These are phyloP conservation scores for Apostasia ramifera DNA, from an alignment of 106 monocot genomes.

Conservation along the genomic window DNA sequence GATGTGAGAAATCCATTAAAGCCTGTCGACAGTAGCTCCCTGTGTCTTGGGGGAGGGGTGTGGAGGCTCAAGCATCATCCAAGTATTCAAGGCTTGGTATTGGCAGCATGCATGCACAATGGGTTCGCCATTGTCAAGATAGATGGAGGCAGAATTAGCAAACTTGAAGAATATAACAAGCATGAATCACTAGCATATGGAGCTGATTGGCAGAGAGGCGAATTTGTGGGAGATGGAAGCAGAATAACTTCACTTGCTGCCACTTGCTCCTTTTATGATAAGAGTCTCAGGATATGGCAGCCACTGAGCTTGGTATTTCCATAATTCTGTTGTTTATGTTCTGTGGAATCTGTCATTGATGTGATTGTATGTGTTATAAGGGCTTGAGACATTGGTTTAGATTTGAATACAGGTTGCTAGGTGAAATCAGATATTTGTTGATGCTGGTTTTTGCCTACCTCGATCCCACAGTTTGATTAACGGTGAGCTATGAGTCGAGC, in stretches of 20 bases:
- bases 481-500: too few relatives aligned
- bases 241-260: constrained; percentile 38
- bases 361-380: too few relatives aligned
- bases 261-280: constrained; percentile 90
- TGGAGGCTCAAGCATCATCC: constrained; percentile 92
- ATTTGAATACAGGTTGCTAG: too few relatives aligned
- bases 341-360: too few relatives aligned
- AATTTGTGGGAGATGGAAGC: background rate
- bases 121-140: constrained; percentile 66
- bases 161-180: constrained; percentile 63
- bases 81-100: constrained; percentile 20
- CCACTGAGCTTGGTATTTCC: constrained; percentile 23
- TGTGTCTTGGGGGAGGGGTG: constrained; percentile 76
- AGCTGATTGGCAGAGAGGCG: constrained; percentile 71
- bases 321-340: too few relatives aligned
- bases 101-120: constrained; percentile 99
- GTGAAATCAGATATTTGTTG: too few relatives aligned
- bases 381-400: too few relatives aligned
- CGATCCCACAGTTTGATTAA: too few relatives aligned
- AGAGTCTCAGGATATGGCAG: constrained; percentile 59
- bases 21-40: constrained; percentile 42
- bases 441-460: too few relatives aligned
- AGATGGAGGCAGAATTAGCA: constrained; percentile 15
- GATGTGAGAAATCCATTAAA: constrained; percentile 54
- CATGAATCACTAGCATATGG: constrained; percentile 94